phyloP scores from a whole-genome alignment of 2,329 filamentous ascomycete species.

The Ophidiomyces ophidiicola region DNA sequence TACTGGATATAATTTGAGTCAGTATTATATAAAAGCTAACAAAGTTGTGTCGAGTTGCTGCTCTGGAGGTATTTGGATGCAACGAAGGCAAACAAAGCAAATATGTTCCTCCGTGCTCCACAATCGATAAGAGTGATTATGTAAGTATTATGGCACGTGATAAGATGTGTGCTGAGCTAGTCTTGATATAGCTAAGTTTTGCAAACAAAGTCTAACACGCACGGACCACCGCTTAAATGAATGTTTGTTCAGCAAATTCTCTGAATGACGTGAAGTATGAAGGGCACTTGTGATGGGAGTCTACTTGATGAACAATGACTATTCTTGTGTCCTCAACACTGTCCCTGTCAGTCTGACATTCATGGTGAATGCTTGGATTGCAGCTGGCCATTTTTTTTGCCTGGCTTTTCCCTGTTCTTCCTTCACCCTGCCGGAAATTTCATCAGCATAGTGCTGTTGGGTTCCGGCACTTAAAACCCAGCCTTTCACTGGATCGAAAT shows the following conservation, averaged over 20 bases:
- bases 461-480: too few relatives aligned
- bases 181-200: background rate
- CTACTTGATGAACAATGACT: background rate
- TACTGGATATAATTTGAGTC: too few relatives aligned
- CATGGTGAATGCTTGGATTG: background rate
- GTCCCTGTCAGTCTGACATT: background rate
- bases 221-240: slow-evolving; percentile 8
- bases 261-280: background rate
- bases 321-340: background rate
- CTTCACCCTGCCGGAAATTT: slow-evolving; percentile 1
- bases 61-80: too few relatives aligned
- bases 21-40: too few relatives aligned
- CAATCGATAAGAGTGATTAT: too few relatives aligned
- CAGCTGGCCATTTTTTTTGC: background rate
- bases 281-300: background rate
- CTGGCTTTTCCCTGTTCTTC: background rate
- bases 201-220: background rate
- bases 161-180: too few relatives aligned
- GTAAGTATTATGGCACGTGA: too few relatives aligned
- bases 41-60: too few relatives aligned
- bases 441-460: slow-evolving; percentile 11
- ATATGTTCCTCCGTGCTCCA: too few relatives aligned
- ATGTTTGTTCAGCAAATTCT: slow-evolving; percentile 3
- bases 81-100: too few relatives aligned
- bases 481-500: too few relatives aligned